Percentiles rank a stretch among this genome's conserved stretches.
Evolutionary conservation across 805 yeast species (phyloP).

Genomic region (Starmerella scarabaei): DNA sequence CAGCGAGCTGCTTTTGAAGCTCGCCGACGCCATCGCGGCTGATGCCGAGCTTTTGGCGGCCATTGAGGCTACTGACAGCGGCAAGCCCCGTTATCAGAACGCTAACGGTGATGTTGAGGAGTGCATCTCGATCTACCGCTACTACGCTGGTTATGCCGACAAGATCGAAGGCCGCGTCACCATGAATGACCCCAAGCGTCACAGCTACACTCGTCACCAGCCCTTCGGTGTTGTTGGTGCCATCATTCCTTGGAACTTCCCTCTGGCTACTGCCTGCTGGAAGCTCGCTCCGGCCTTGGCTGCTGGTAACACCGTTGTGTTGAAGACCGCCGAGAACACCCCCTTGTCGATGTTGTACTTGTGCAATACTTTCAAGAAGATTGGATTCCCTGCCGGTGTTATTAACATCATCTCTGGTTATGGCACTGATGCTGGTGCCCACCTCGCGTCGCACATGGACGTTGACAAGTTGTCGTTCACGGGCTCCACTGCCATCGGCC

Average conservation of each 20-base stretch:
- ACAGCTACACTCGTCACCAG: slow-evolving; percentile 71
- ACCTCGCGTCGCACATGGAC: slow-evolving; percentile 62
- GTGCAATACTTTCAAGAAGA: slow-evolving; percentile 55
- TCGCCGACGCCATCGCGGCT: slow-evolving; percentile 67
- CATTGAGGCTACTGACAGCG: slow-evolving; percentile 80
- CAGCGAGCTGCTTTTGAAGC: slow-evolving; percentile 47
- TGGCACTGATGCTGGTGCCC: slow-evolving; percentile 75
- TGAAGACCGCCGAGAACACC: slow-evolving; percentile 86
- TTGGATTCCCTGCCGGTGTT: slow-evolving; percentile 88
- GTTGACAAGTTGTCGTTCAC: slow-evolving; percentile 89
- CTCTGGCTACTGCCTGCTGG: slow-evolving; percentile 88
- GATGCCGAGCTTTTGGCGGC: slow-evolving; percentile 59
- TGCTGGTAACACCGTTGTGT: slow-evolving; percentile 75
- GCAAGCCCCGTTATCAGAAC: slow-evolving; percentile 52
- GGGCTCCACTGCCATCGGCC: slow-evolving; percentile 88
- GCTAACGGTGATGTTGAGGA: slow-evolving; percentile 66
- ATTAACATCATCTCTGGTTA: slow-evolving; percentile 76
- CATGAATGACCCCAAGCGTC: slow-evolving; percentile 61
- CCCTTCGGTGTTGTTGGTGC: slow-evolving; percentile 94
- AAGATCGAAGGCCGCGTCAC: slow-evolving; percentile 65
- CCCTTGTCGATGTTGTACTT: slow-evolving; percentile 77
- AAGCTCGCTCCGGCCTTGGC: slow-evolving; percentile 88
- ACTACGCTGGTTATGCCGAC: slow-evolving; percentile 87
- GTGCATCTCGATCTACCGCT: slow-evolving; percentile 56
- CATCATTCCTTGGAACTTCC: slow-evolving; percentile 96